Evolutionary conservation across 306 rosid genomes (phyloP).

Genomic region (Rubus parviflorus): DNA sequence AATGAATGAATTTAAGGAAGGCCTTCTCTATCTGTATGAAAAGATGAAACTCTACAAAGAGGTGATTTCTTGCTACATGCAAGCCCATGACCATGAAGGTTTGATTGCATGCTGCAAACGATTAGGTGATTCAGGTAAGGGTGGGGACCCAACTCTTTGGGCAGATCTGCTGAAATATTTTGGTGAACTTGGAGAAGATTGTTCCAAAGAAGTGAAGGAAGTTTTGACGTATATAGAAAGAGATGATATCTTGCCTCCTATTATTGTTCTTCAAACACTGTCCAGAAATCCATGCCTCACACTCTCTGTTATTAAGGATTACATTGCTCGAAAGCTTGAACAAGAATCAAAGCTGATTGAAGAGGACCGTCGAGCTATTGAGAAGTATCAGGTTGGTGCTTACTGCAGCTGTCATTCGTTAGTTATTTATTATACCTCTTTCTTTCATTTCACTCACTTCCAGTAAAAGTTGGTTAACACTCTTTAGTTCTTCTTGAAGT

Average conservation of each 20-base stretch:
- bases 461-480: slow-evolving; percentile 8
- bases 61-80: slow-evolving; percentile 97
- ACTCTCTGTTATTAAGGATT: slow-evolving; percentile 92
- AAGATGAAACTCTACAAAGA: slow-evolving; percentile 95
- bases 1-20: slow-evolving; percentile 87
- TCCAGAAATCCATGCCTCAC: slow-evolving; percentile 89
- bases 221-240: slow-evolving; percentile 87
- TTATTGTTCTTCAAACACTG: slow-evolving; percentile 87
- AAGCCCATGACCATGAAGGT: slow-evolving; percentile 88
- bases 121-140: slow-evolving; percentile 87
- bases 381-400: slow-evolving; percentile 79
- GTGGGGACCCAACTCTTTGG: slow-evolving; percentile 96
- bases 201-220: slow-evolving; percentile 96
- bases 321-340: slow-evolving; percentile 93
- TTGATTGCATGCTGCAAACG: slow-evolving; percentile 91
- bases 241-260: slow-evolving; percentile 94
- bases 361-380: slow-evolving; percentile 85
- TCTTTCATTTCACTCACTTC: slow-evolving; percentile 7
- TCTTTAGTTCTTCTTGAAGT: background rate
- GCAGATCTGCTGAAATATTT: slow-evolving; percentile 94
- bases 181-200: slow-evolving; percentile 99
- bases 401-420: slow-evolving; percentile 16
- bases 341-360: slow-evolving; percentile 92
- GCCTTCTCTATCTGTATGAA: slow-evolving; percentile 85
- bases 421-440: slow-evolving; percentile 10